These are phyloP conservation scores for Tremella mesenterica DNA, from an alignment of 768 basidiomycete genomes.

Conservation along the genomic window DNA sequence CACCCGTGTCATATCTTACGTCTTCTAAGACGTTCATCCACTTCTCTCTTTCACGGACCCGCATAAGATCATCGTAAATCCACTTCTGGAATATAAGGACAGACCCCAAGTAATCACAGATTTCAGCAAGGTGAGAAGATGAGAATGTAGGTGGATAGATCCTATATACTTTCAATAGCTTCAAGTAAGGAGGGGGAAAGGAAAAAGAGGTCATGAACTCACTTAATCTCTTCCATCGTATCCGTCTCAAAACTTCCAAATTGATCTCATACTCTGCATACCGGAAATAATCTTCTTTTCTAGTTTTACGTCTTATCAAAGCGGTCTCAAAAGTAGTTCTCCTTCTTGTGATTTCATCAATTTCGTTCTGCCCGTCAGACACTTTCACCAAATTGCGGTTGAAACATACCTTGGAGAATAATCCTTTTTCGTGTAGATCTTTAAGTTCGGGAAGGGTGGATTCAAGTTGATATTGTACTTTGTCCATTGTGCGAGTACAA, in stretches of 20 bases:
- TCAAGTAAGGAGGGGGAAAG: background rate
- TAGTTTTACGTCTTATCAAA: conserved; percentile 70
- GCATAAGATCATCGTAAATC: too few species aligned
- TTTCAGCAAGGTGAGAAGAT: too few species aligned
- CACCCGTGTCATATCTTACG: too few species aligned
- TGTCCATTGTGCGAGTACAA: conserved; percentile 72
- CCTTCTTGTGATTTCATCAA: conserved; percentile 73
- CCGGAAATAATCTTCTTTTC: conserved; percentile 78
- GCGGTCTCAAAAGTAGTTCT: conserved; percentile 75
- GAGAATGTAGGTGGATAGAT: too few species aligned
- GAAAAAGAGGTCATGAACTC: conserved; percentile 29
- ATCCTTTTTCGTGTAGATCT: conserved; percentile 71
- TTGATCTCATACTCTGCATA: conserved; percentile 89
- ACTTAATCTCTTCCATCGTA: conserved; percentile 67
- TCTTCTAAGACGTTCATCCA: background rate
- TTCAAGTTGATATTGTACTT: conserved; percentile 89
- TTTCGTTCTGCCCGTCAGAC: conserved; percentile 54
- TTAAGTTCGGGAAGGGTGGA: conserved; percentile 95
- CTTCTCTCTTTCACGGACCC: too few species aligned
- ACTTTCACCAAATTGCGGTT: background rate
- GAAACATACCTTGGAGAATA: conserved; percentile 65
- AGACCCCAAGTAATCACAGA: too few species aligned
- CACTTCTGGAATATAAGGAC: too few species aligned
- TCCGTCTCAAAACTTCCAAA: conserved; percentile 68
- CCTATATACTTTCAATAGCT: too few species aligned